A percentile compares a stretch with the other conserved stretches of the same genome.
These are phyloP conservation scores for Diaporthe aspalathi DNA, from an alignment of 2,329 filamentous ascomycete species.

Conservation along the genomic window DNA sequence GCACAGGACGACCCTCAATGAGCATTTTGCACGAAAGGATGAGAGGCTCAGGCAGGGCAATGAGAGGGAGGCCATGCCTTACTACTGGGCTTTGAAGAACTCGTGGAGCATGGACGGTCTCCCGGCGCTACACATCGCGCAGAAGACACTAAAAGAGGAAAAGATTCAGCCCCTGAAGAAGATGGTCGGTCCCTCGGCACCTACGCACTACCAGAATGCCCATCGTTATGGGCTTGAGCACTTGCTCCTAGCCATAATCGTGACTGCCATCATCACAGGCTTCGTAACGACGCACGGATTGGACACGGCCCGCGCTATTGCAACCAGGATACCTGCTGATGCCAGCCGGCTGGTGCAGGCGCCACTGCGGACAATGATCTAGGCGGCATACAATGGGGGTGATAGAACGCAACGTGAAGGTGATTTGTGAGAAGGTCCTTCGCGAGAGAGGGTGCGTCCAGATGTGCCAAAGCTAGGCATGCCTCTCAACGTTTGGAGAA, in stretches of 20 bases:
- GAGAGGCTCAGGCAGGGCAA: constrained; percentile 48
- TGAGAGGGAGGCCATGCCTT: constrained; percentile 51
- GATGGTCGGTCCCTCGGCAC: constrained; percentile 52
- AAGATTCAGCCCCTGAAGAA: constrained; percentile 52
- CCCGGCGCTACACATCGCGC: constrained; percentile 50
- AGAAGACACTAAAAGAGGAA: constrained; percentile 47
- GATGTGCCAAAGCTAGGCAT: background rate
- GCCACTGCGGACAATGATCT: constrained; percentile 29
- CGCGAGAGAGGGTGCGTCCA: no score
- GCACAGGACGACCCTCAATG: constrained; percentile 50
- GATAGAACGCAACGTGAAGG: background rate
- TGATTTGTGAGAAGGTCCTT: no score
- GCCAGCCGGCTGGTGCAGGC: constrained; percentile 25
- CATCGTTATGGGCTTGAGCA: constrained; percentile 31
- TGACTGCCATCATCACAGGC: constrained; percentile 31
- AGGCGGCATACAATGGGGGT: background rate
- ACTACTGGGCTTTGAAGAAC: constrained; percentile 56
- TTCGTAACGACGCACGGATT: constrained; percentile 26
- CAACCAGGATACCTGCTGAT: constrained; percentile 27
- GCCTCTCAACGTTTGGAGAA: background rate
- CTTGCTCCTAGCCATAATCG: constrained; percentile 30
- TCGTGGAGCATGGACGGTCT: constrained; percentile 54
- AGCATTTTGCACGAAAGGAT: constrained; percentile 49
- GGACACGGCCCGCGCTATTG: constrained; percentile 33
- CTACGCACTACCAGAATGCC: constrained; percentile 34